Base-by-base conservation (phyloP, 2,329 filamentous ascomycete genomes). In the Microcyclosporella mali region DNA sequence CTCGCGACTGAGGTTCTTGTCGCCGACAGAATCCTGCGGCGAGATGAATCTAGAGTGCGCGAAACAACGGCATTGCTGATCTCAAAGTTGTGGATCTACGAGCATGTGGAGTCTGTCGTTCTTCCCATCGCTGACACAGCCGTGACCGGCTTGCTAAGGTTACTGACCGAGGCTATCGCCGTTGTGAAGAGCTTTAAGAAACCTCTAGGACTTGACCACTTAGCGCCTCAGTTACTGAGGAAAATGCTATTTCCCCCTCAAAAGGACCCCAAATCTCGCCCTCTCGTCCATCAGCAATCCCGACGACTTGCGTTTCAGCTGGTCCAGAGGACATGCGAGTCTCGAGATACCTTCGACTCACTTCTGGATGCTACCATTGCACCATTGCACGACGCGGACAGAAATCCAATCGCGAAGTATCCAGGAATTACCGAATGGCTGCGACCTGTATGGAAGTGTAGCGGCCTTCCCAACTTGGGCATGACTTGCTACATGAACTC, bases 401-500 rank as follows among this genome's bases (percentile, higher is more conserved):
- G 32, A n/a, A 33, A 45, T 19, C 46, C 52, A 6, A 16, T 19
- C 6, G 30, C 39, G 4, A 46, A 31, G 30, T 58, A 50, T 33
- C 52, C 52, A 12, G 55, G 55, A 8, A 34, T 18, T 3, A 47
- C 47, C 82, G 27, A 66, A 66, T 30, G 81, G 78, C 56, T 58
- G 12, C 53, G 58, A 12, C 34, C 47, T 7, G 47, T 50, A 7
- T 37, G 39, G 6, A 35, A 44, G 17, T 50, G 44, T 31, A 49
- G 52, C 19, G 92, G 92, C 1, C 67, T 98, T n/a, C 77, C 77
- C 43, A 98, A 98, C 57, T 75, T 95, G 12, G 92, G 88, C 8
- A 95, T 95, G 61, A 97, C 94, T 0, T 98, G 92, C 66, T 98
- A 98, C 62, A 77, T 97, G 60, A 98, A 98, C 62, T 97, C 92